phyloP scores from a whole-genome alignment of 345 rosid species.

The Eucalyptus sp. region DNA sequence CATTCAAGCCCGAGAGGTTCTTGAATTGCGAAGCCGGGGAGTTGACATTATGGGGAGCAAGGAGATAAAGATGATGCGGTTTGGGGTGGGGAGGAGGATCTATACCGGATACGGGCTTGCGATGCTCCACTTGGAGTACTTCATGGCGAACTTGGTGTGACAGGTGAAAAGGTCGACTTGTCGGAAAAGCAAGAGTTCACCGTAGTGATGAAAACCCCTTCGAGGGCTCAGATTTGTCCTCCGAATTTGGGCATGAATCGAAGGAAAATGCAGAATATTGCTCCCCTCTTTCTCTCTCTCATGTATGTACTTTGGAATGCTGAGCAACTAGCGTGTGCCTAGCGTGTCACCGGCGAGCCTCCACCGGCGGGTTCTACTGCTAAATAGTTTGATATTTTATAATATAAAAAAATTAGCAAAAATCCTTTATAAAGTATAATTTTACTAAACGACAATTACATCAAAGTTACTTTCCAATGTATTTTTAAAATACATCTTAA shows the following conservation, averaged over 20 bases:
- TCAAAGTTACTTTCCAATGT: too few relatives aligned
- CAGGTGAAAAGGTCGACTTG: neutral
- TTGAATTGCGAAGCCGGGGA: neutral
- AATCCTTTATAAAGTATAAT: too few relatives aligned
- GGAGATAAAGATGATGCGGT: neutral
- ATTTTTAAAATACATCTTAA: too few relatives aligned
- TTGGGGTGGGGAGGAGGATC: neutral
- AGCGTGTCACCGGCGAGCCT: accelerated
- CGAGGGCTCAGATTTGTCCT: neutral
- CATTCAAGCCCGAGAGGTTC: too few relatives aligned
- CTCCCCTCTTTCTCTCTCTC: neutral
- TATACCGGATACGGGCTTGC: neutral
- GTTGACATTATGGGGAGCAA: neutral
- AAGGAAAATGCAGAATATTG: neutral
- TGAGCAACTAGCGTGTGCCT: too few relatives aligned
- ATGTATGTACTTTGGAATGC: neutral
- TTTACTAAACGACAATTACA: too few relatives aligned
- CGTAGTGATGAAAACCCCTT: neutral
- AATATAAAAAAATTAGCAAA: too few relatives aligned
- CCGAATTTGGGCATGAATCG: too few relatives aligned
- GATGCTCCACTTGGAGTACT: neutral
- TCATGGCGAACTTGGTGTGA: neutral
- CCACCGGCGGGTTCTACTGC: accelerated
- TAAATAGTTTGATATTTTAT: too few relatives aligned
- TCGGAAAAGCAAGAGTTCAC: neutral